Evolutionary conservation across 768 basidiomycete species (phyloP), one percentile per base, ranked within the genome.

Genomic region (Hygrocybe coccinea): DNA sequence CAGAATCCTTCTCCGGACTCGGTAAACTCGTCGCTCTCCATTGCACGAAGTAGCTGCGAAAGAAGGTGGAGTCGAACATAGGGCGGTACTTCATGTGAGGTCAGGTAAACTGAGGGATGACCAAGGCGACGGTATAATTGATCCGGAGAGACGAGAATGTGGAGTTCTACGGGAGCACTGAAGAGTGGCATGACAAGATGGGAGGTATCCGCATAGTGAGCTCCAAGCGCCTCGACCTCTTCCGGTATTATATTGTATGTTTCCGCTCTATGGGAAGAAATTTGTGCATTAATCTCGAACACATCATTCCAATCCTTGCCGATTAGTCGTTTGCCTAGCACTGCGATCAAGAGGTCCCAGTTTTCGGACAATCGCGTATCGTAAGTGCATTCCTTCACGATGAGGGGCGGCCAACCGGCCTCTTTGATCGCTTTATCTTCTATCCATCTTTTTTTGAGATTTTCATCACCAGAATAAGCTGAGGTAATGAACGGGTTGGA

Each of bases 11-110:
- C 85, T 0, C 82, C 87, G 1, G 76, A 67, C 55, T 85, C 80
- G n/a, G 84, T 66, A 38, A 89, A 81, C 19, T 78, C 75, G 2
- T 75, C 76, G 5, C 69, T 69, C 50, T 79, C 71, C 68, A 88
- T 78, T 9, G 77, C 79, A 5, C 66, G 52, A n/a, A 93, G 74
- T 17, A 93, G 72, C 22, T 73, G 73, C 3, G 84, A 79, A 34
- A 91, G 77, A n/a, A 97, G 78, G 64, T 95, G 85, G 3, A 95
- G 79, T 19, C 91, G 84, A 54, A 95, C 74, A 67, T 95, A 95
- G 1, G 91, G 80, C 0, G 94, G 81, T 3, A 87, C 74, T 1
- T 81, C 78, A 0, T 72, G 64, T 1, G 90, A 91, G 1, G 85
- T 79, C 52, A 95, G 66, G 66, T 86, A 95, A 71, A 94, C 81